Evolutionary conservation across 352 stramenopile genomes (phyloP), one percentile per base, ranked within the genome.

Genomic region (Phytophthora capsici): DNA sequence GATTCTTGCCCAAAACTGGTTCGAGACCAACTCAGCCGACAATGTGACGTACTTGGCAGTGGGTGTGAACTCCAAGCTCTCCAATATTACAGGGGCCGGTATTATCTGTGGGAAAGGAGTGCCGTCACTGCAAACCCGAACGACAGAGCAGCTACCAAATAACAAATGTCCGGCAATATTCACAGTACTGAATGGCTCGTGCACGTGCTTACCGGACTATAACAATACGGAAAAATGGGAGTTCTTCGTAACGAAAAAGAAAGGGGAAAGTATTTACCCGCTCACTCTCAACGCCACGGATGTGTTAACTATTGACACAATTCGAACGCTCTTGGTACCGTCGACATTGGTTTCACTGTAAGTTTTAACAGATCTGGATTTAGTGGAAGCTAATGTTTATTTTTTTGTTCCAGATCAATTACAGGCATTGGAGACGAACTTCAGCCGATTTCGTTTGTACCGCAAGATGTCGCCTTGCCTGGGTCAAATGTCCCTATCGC

Each of bases 181-280:
- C 47, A 77, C 61, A 23, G 54, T 38, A 6, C 38, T 73, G n/a
- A 80, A 78, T 28, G 75, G 68, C 2, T 82, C 72, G 19, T 86
- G 77, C 40, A 84, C 77, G 20, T 86, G 77, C 52, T 50, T 86
- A 22, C 37, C 48, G 7, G 59, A 60, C 6, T 81, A 72, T 64
- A 51, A 26, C 9, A 41, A 45, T 3, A 36, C 49, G 1, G 56
- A 73, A 1, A 43, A 54, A 1, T 82, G 73, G 71, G 43, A 71
- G 55, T 82, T 82, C 30, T 70, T 69, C 20, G 54, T 80, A 23
- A 71, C 56, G 2, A 53, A 37, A 32, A 61, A 37, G 16, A 66
- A 23, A 0, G 40, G 14, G 9, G 48, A 74, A 6, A 58, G 20
- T 2, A 37, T 45, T 10, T 57, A 46, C 30, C 54, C 65, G 20